Base-by-base conservation (phyloP, 2,329 filamentous ascomycete species). In the Aspergillus pseudoterreus region DNA sequence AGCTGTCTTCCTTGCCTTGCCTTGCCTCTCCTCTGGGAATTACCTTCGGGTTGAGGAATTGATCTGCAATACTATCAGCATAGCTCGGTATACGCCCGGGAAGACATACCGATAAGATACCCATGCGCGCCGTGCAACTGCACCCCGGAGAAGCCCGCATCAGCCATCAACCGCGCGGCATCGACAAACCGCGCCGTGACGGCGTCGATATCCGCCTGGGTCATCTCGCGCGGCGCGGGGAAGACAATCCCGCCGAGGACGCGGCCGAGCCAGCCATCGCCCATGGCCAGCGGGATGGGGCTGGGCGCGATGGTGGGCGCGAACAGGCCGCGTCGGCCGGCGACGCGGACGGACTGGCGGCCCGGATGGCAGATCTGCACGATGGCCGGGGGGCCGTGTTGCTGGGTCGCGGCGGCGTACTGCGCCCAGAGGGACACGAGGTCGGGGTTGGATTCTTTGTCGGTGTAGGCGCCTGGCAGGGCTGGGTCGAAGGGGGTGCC, bases 211-310 rank as follows among this genome's bases (percentile, higher is more conserved):
- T 87, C 83, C 0, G 64, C 62, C 0, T 65, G 24, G 0, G 72
- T 79, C 79, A 87, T 82, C 47, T 77, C 83, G 42, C 77, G 74
- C 0, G 84, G 83, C 1, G 75, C 78, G 2, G 81, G 78, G 52
- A 72, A 71, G 2, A 62, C 52, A 19, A 72, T 27, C 24, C 51
- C 47, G 21, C 60, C 58, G 21, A 66, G 24, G 5, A 66, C n/a
- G 0, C 67, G 66, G 24, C 75, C 69, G 6, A 74, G 24, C 49
- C 68, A 65, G 3, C 66, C 60, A 49, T 71, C 61, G 0, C 72
- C 72, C n/a, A 76, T 51, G 14, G 66, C 57, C 2, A 77, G 61
- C 4, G 71, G 72, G 15, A 77, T 60, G 1, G 61, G 67, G 46
- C 68, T 72, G 30, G 71, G 73, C n/a, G 74, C 68, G 14, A 71